Evolutionary conservation across 2,329 filamentous ascomycete species (phyloP).

Genomic region (Davidsoniella australis): DNA sequence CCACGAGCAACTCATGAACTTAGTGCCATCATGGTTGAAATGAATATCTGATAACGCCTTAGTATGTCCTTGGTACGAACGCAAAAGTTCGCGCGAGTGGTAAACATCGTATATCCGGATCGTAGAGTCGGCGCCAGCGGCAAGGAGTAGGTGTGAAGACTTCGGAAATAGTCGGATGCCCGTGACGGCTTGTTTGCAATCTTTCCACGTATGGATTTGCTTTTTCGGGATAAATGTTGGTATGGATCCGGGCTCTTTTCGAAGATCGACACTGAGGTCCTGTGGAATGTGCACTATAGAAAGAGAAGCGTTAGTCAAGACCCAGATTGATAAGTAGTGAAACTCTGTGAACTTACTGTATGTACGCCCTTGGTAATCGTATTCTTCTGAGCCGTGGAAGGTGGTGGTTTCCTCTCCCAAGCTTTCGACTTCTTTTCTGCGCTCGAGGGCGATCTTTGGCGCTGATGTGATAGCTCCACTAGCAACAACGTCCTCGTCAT

Average conservation of each 20-base stretch:
- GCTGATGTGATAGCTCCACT: constrained; percentile 45
- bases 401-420: constrained; percentile 61
- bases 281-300: constrained; percentile 69
- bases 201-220: constrained; percentile 75
- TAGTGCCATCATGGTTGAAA: constrained; percentile 67
- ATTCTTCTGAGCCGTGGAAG: constrained; percentile 69
- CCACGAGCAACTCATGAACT: constrained; percentile 82
- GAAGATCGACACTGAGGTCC: constrained; percentile 71
- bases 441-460: constrained; percentile 34
- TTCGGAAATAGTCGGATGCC: constrained; percentile 77
- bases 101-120: constrained; percentile 93
- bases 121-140: constrained; percentile 75
- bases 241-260: constrained; percentile 59
- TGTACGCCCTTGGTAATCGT: constrained; percentile 86
- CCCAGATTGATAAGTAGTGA: not conserved
- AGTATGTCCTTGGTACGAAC: constrained; percentile 78
- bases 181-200: constrained; percentile 69
- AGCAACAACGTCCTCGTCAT: constrained; percentile 51
- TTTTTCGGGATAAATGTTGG: constrained; percentile 95
- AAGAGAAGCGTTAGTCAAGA: not conserved
- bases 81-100: constrained; percentile 71
- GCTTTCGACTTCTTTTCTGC: constrained; percentile 40
- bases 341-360: constrained; percentile 35
- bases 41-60: constrained; percentile 82
- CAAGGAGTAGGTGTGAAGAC: constrained; percentile 77